phyloP scores from a whole-genome alignment of 352 stramenopile species.

The Albugo candida region DNA sequence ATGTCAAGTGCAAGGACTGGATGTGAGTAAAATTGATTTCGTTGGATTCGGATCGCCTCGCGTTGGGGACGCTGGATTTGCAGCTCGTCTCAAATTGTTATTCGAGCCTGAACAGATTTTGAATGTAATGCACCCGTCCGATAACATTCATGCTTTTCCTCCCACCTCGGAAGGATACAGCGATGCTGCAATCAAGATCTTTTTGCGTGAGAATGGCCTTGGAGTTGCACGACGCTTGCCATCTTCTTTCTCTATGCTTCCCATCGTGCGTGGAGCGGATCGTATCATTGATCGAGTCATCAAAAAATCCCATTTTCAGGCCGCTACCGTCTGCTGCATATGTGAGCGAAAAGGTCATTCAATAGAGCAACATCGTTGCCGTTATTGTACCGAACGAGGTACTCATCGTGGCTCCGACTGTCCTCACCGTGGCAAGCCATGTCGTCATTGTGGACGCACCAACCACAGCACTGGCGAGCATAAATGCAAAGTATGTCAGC shows the following conservation, averaged over 20 bases:
- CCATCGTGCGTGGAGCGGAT: constrained; percentile 54
- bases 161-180: constrained; percentile 62
- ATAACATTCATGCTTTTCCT: constrained; percentile 66
- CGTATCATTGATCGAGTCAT: constrained; percentile 46
- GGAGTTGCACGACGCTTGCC: constrained; percentile 41
- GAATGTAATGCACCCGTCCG: constrained; percentile 71
- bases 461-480: constrained; percentile 70
- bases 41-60: constrained; percentile 68
- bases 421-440: constrained; percentile 46
- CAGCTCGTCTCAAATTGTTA: constrained; percentile 40
- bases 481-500: constrained; percentile 59
- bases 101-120: constrained; percentile 62
- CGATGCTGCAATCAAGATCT: constrained; percentile 68
- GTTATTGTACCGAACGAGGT: constrained; percentile 63
- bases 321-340: constrained; percentile 25
- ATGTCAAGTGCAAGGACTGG: constrained; percentile 45
- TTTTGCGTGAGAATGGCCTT: constrained; percentile 45
- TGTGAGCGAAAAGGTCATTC: constrained; percentile 40
- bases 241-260: constrained; percentile 54
- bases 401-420: constrained; percentile 52
- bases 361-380: constrained; percentile 53
- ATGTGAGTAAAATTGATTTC: constrained; percentile 66
- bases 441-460: constrained; percentile 41
- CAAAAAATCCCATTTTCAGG: constrained; percentile 19
- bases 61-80: constrained; percentile 61